Base-by-base conservation (phyloP, 306 rosid species). In the Cajanus cajan region DNA sequence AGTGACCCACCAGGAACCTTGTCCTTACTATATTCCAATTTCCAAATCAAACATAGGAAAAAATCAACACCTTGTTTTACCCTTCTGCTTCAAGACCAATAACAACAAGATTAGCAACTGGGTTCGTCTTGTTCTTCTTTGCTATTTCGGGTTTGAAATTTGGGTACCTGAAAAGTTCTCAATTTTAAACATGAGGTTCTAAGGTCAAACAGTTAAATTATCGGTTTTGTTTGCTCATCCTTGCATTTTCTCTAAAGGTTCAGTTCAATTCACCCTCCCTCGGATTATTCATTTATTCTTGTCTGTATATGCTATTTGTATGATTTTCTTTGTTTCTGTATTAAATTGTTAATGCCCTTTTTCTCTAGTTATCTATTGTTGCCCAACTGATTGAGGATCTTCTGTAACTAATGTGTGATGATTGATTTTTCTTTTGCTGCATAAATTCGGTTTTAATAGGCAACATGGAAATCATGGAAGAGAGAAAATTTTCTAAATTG, bases 1-100 rank as follows among this genome's bases (percentile, higher is more conserved):
- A 71, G 39, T 37, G 93, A 89, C 92, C 85, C 80, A 36, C 76
- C 48, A 31, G 28, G 34, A 73, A 58, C 82, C 81, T 62, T 58
- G 55, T 78, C 79, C 15, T 80, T 58, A 4, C 67, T 48, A 19
- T 62, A 51, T 69, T 87, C 89, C 83, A 81, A 78, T 66, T 10
- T 87, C 89, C 83, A 81, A 78, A 70, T 10, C 51, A 66, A 66
- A 66, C 51, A 18, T 70, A 14, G 25, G 18, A 66, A 40, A 50
- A 68, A 11, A 22, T 71, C 81, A 83, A 74, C 52, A 44, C 31
- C 54, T 18, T 74, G 52, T 43, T 78, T 71, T 44, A n/a, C 45
- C 68, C 75, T 57, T 81, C 44, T 58, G 37, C 31, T 50, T 61
- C 78, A 37, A 61, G 25, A 14, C 25, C 80, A 43, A 72, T 71